Conservation (phyloP, 306 rosid species). For the Vicia sativa region DNA sequence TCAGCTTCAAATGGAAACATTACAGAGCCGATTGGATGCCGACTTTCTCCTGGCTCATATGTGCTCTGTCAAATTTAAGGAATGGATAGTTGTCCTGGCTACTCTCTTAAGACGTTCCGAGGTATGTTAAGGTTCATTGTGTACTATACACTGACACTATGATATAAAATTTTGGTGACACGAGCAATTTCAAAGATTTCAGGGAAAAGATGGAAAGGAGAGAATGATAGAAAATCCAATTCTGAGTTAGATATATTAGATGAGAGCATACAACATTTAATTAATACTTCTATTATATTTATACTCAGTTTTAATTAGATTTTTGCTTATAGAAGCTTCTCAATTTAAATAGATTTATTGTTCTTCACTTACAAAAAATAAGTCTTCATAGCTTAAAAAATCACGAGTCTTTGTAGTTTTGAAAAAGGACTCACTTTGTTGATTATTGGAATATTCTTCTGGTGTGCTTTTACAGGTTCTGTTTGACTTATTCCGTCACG, state of each 20-base stretch:
- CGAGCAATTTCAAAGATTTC: constrained; percentile 5
- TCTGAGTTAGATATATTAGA: too few species aligned
- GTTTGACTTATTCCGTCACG: constrained; percentile 80
- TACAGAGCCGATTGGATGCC: constrained; percentile 94
- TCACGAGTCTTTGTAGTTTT: too few species aligned
- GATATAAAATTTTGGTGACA: constrained; percentile 29
- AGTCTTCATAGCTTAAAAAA: too few species aligned
- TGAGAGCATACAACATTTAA: too few species aligned
- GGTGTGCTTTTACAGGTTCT: constrained; percentile 63
- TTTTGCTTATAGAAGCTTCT: too few species aligned
- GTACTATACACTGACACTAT: not conserved
- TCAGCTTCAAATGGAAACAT: constrained; percentile 92
- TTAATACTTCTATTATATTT: too few species aligned
- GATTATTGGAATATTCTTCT: constrained; percentile 23
- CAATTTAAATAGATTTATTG: too few species aligned
- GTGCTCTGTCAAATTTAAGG: constrained; percentile 97
- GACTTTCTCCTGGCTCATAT: constrained; percentile 92
- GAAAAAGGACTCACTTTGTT: constrained; percentile 32
- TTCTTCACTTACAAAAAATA: too few species aligned
- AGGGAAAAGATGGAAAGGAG: constrained; percentile 10
- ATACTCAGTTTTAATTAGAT: too few species aligned
- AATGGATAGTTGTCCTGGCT: constrained; percentile 97
- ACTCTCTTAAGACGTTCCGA: constrained; percentile 89
- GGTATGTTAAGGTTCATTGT: constrained; percentile 49
- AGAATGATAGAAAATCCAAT: not conserved